phyloP scores from a whole-genome alignment of 768 basidiomycete genomes.

The Tulasnella sp. region DNA sequence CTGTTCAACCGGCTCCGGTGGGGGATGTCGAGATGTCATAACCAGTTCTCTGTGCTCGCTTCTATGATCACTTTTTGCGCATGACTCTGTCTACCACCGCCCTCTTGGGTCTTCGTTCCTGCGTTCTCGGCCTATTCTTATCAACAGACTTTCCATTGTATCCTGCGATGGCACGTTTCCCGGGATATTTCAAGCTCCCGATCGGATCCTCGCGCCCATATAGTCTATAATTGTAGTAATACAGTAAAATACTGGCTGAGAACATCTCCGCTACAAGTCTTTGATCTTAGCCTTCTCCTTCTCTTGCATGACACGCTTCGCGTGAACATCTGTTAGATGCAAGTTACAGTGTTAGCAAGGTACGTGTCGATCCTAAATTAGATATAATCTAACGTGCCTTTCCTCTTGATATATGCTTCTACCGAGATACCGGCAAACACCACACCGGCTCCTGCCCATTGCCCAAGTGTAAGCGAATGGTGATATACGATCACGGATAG shows the following conservation, averaged over 20 bases:
- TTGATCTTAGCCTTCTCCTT: conserved; percentile 79
- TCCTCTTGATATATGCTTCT: conserved; percentile 83
- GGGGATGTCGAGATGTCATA: conserved; percentile 7
- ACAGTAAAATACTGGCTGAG: background rate
- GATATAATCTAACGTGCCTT: conserved; percentile 41
- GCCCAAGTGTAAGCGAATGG: conserved; percentile 70
- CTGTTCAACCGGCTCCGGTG: background rate
- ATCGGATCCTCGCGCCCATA: background rate
- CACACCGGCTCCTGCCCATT: conserved; percentile 85
- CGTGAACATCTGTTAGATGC: conserved; percentile 50
- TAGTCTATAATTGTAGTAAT: background rate
- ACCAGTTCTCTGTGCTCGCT: background rate
- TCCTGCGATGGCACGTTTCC: background rate
- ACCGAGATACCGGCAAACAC: conserved; percentile 95
- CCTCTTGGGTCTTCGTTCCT: background rate
- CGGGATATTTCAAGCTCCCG: no score
- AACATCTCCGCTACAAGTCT: conserved; percentile 25
- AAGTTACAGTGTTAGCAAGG: background rate
- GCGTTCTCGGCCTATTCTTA: background rate
- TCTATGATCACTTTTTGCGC: background rate
- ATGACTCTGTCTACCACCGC: background rate
- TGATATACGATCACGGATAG: conserved; percentile 87
- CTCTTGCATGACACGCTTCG: conserved; percentile 68
- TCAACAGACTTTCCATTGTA: background rate
- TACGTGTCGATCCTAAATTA: background rate